These are phyloP conservation scores for Trichoderma oligosporum DNA, from an alignment of 2,329 filamentous ascomycete genomes.

Conservation along the genomic window DNA sequence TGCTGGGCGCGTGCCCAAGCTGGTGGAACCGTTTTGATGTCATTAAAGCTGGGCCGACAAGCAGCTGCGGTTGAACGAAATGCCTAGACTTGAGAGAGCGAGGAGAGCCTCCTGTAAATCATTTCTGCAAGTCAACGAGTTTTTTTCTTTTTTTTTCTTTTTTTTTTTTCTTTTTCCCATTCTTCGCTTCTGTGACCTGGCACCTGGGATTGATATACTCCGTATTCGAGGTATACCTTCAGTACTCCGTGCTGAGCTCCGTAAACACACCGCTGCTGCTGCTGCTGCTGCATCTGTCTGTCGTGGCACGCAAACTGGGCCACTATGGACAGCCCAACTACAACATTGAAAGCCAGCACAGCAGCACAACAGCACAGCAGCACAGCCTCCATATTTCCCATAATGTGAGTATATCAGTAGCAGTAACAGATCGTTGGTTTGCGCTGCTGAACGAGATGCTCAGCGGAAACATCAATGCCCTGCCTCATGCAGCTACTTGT, in stretches of 20 bases:
- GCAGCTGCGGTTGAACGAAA: too few relatives aligned
- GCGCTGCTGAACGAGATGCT: too few relatives aligned
- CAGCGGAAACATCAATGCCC: too few relatives aligned
- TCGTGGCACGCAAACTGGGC: conserved; percentile 8
- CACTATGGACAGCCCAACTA: not conserved
- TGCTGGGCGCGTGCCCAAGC: not conserved
- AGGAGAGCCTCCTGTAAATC: conserved; percentile 15
- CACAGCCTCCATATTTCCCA: too few relatives aligned
- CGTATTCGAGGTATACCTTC: not conserved
- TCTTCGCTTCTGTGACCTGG: not conserved
- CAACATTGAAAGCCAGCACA: too few relatives aligned
- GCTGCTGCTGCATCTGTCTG: not conserved
- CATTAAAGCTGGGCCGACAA: not conserved
- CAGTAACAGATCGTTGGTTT: too few relatives aligned
- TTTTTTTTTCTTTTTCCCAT: too few relatives aligned
- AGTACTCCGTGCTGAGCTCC: not conserved
- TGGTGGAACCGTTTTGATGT: conserved; percentile 11
- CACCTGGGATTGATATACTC: not conserved
- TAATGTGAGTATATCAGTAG: too few relatives aligned
- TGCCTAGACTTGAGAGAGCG: not conserved
- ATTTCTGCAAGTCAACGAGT: conserved; percentile 13
- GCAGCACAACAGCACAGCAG: not conserved
- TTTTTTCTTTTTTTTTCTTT: too few relatives aligned
- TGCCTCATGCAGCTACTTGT: too few relatives aligned
- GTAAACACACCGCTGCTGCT: not conserved